Base-by-base conservation (phyloP, 2,329 filamentous ascomycete genomes). In the Rhynchosporium secalis region DNA sequence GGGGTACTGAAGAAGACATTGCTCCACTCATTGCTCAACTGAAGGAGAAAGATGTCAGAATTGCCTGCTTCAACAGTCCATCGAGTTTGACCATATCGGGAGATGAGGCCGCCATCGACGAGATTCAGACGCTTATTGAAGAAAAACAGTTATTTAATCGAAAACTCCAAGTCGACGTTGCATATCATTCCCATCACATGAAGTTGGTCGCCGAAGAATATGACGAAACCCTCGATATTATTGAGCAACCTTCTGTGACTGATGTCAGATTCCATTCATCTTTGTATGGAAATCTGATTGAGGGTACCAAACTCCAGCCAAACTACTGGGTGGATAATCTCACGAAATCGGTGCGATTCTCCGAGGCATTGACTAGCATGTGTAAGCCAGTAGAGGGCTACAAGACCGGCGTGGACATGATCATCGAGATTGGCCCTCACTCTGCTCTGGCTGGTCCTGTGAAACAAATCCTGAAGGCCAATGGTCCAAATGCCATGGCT, bases 281-380 rank as follows among this genome's bases (percentile, higher is more conserved):
- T n/a, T 38, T 70, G 10, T 54, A 54, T 1, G 72, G 71, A 20
- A 55, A 62, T 6, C 59, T 69, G 3, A 47, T 62, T 7, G 33
- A 67, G 4, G 52, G 58, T 5, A 29, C 28, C 12, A 61, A 58
- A 4, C 65, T 79, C 0, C 69, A 70, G 28, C 67, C 71, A 1
- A 60, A 66, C 0, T 82, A 83, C 66, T 83, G 81, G 81, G 72
- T 73, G 3, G 66, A 71, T 4, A 83, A 82, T 59, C 68, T 83
- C 67, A 72, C 76, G 0, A 77, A 76, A 1, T 75, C 75, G 1
- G 80, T 83, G 4, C 71, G 74, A 3, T 83, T 79, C 61, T 60
- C 58, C 1, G 49, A 62, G 28, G 62, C 66, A 31, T 31, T 65
- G 20, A 46, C 51, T 1, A 61, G 26, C 26, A 65, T 66, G 58